phyloP scores from a whole-genome alignment of 441 rosid genomes.

The Hura crepitans region DNA sequence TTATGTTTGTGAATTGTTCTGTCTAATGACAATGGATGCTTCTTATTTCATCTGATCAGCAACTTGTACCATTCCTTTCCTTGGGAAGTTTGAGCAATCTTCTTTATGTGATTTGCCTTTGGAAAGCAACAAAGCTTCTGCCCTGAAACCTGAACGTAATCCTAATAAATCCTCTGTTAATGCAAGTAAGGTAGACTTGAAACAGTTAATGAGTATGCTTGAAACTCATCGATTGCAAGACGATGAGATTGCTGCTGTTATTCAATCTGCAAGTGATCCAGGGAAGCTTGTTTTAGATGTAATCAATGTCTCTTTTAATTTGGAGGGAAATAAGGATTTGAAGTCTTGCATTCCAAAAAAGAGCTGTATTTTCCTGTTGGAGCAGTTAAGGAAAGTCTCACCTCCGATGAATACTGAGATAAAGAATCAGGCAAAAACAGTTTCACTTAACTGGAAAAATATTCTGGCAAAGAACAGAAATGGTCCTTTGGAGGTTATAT shows the following conservation, averaged over 20 bases:
- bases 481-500: conserved; percentile 25
- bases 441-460: conserved; percentile 34
- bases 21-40: background rate
- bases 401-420: conserved; percentile 24
- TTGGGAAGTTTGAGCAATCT: background rate
- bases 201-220: conserved; percentile 12
- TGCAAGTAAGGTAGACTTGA: conserved; percentile 17
- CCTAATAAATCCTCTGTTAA: background rate
- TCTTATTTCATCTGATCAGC: background rate
- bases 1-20: background rate
- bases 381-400: conserved; percentile 26
- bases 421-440: conserved; percentile 24
- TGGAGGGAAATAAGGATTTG: background rate
- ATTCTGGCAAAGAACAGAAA: conserved; percentile 18
- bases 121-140: background rate
- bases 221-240: conserved; percentile 16
- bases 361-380: conserved; percentile 24
- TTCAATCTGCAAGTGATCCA: conserved; percentile 22
- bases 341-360: background rate
- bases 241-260: conserved; percentile 18
- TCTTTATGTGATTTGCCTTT: background rate
- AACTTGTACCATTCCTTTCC: background rate
- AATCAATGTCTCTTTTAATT: conserved; percentile 10
- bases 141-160: conserved; percentile 2
- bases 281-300: conserved; percentile 30